Evolutionary conservation across 2,329 filamentous ascomycete genomes (phyloP).

Genomic region (Aureobasidium subglaciale): DNA sequence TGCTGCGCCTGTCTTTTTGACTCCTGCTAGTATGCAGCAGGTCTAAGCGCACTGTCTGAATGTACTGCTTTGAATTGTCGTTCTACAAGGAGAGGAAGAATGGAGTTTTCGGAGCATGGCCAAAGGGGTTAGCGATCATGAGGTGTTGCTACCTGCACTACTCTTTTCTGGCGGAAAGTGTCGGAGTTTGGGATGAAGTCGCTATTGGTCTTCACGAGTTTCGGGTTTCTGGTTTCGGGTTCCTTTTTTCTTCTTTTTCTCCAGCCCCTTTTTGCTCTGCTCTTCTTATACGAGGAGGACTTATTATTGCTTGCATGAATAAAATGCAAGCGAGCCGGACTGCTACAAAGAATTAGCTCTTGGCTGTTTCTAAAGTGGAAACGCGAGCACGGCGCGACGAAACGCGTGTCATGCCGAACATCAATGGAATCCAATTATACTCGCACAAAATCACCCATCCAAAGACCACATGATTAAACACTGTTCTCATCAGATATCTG

Average conservation of each 20-base stretch:
- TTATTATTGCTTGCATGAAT: neutral
- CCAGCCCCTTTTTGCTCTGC: neutral
- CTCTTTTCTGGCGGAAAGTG: neutral
- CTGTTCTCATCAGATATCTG: neutral
- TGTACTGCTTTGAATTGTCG: neutral
- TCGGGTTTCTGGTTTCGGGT: neutral
- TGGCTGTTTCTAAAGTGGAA: neutral
- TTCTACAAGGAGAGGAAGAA: neutral
- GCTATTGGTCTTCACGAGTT: neutral
- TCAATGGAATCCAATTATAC: too few relatives aligned
- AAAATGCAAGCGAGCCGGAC: too few relatives aligned
- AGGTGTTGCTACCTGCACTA: neutral
- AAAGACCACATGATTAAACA: neutral
- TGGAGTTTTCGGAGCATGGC: neutral
- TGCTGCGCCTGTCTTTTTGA: conserved; percentile 4
- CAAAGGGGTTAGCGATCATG: neutral
- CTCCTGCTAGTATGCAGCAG: conserved; percentile 7
- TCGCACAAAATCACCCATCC: neutral
- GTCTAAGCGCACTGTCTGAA: neutral
- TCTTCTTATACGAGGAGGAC: neutral
- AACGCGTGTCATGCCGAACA: neutral
- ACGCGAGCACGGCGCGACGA: neutral
- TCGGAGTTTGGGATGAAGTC: neutral
- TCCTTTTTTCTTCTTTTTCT: neutral
- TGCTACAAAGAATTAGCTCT: neutral